A percentile compares a stretch with the other conserved stretches of the same genome.
phyloP scores from a whole-genome alignment of 768 basidiomycete species.

The Dendrothele bispora region DNA sequence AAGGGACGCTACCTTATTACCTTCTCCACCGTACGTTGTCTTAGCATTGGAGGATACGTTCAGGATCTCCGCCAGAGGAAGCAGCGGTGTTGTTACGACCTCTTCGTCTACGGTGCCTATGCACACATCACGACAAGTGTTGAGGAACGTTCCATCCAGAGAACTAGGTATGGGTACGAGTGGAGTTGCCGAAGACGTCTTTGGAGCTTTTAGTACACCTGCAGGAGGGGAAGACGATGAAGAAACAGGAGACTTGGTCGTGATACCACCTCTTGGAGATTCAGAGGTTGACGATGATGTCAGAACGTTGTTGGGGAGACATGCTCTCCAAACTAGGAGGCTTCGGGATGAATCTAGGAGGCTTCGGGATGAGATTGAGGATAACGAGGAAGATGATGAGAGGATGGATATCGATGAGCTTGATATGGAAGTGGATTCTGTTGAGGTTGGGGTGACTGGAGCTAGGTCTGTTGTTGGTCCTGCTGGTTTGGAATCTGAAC shows the following conservation, averaged over 20 bases:
- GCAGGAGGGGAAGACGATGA: constrained; percentile 25
- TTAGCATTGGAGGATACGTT: constrained; percentile 61
- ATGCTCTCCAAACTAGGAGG: constrained; percentile 38
- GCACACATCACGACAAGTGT: not conserved
- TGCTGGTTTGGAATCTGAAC: too few species aligned
- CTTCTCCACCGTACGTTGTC: constrained; percentile 33
- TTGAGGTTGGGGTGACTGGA: not conserved
- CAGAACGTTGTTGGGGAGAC: constrained; percentile 51
- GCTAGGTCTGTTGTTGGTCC: too few species aligned
- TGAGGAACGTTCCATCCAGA: not conserved
- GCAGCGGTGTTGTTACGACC: constrained; percentile 17
- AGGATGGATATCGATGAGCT: constrained; percentile 49
- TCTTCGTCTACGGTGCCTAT: constrained; percentile 8
- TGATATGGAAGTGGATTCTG: not conserved
- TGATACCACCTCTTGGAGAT: constrained; percentile 57
- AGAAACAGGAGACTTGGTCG: constrained; percentile 51
- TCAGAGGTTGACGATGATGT: constrained; percentile 56
- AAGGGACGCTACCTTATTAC: too few species aligned
- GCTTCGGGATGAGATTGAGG: not conserved
- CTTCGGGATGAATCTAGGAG: not conserved
- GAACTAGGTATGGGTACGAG: constrained; percentile 10
- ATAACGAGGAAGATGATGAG: constrained; percentile 16
- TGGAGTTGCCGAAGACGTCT: constrained; percentile 14
- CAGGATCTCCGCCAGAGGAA: constrained; percentile 40
- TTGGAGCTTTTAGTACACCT: constrained; percentile 2